phyloP scores from a whole-genome alignment of 73 alveolate species.

The Tetrahymena borealis region DNA sequence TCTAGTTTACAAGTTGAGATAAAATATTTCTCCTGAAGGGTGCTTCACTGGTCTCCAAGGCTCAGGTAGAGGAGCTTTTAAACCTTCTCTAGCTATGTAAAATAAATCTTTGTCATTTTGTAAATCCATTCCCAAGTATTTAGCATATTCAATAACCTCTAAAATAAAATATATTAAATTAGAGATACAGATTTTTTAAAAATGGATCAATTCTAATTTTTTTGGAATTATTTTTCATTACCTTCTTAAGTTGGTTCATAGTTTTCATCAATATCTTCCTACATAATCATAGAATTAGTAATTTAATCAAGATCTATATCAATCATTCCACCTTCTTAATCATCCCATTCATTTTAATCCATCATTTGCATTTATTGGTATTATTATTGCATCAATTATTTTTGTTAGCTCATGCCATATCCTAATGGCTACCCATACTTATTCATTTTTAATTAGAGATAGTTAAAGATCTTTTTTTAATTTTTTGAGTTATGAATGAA shows the following conservation, averaged over 20 bases:
- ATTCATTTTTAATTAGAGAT: neutral
- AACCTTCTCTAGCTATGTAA: conserved; percentile 84
- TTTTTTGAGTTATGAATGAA: neutral
- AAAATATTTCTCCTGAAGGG: neutral
- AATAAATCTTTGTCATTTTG: conserved; percentile 68
- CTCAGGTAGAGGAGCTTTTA: conserved; percentile 83
- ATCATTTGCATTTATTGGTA: neutral
- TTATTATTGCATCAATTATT: neutral
- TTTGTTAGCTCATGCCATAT: neutral
- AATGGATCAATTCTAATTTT: too few species aligned
- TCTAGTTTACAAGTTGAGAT: neutral
- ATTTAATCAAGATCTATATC: conserved; percentile 28
- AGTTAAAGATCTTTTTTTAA: neutral
- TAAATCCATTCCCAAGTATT: conserved; percentile 73
- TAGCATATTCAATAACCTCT: conserved; percentile 79
- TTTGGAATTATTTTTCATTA: neutral
- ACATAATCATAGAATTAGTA: conserved; percentile 1
- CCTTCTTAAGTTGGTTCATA: conserved; percentile 43
- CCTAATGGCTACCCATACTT: neutral
- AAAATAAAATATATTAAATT: neutral
- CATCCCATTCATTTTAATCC: neutral
- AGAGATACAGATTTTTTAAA: too few species aligned
- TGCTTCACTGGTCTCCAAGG: conserved; percentile 69
- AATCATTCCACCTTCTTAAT: neutral
- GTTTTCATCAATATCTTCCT: conserved; percentile 50